Evolutionary conservation across 2,329 filamentous ascomycete species (phyloP), one percentile per base, ranked within the genome.

Genomic region (Diatrype stigma): DNA sequence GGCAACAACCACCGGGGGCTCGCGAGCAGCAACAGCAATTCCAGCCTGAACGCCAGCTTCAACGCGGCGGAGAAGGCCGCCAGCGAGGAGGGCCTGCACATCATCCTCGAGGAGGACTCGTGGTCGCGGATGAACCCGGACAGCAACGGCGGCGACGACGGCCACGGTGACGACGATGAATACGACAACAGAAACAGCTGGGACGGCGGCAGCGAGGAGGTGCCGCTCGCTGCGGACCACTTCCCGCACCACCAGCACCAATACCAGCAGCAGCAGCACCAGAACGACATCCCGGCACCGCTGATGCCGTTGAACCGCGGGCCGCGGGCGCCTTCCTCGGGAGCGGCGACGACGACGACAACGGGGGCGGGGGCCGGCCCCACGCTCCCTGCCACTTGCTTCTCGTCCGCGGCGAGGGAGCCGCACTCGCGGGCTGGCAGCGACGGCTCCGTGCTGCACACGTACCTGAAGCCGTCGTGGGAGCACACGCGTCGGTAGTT

Each of bases 261-360:
- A 16, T 11, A 44, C 14, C 21, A 22, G 12, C 12, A 28, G 12
- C 40, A 23, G 21, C n/a, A 37, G 6, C 34, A 37, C 34, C 34
- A 37, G 14, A 8, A n/a, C 4, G 12, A 23, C 3, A 12, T 19
- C 38, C 38, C 19, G 38, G n/a, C 14, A 21, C n/a, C 17, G 22
- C 40, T 26, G 40, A 23, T 14, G 40, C 12, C 22, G 34, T 12
- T 37, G 34, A 6, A 37, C 12, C 34, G n/a, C 6, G 12, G 34
- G 34, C 12, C 12, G 34, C 34, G n/a, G 6, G 12, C 34, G 6
- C 34, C 34, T 23, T n/a, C 40, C 11, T 19, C 21, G 22, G 47
- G 47, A 11, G 49, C 53, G 10, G 55, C 56, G 6, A 54, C 46
- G 5, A 58, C 56, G 16, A 44, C 26, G 38, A n/a, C n/a, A n/a